Conservation (phyloP, 331 rosid species). For the Stylosanthes scabra region DNA sequence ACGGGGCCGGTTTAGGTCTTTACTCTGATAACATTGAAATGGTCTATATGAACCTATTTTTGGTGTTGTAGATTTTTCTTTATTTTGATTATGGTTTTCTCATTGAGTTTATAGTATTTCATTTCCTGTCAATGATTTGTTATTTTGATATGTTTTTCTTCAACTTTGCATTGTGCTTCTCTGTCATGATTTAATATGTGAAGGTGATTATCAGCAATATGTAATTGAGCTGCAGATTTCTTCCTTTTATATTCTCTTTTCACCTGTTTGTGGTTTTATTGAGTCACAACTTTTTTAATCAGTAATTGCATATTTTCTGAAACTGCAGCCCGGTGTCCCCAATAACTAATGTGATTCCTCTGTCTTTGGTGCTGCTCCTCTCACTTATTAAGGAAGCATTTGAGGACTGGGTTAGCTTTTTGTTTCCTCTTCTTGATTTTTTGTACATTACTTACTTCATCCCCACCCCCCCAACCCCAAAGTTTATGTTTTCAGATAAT, state of each 20-base stretch:
- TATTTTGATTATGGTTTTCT: conserved; percentile 18
- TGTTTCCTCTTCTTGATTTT: conserved; percentile 13
- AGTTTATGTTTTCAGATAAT: background rate
- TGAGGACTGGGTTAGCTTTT: conserved; percentile 88
- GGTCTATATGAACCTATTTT: conserved; percentile 18
- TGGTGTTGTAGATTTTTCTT: conserved; percentile 11
- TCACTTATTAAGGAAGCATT: conserved; percentile 94
- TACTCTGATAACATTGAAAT: conserved; percentile 2
- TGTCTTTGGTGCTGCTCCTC: conserved; percentile 83
- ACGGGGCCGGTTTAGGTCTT: too few relatives aligned
- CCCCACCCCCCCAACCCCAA: too few relatives aligned
- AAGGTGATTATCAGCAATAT: conserved; percentile 8
- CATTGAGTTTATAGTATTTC: conserved; percentile 28
- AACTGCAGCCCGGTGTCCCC: conserved; percentile 92
- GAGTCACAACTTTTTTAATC: conserved; percentile 23
- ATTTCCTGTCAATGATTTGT: background rate
- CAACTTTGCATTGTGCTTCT: conserved; percentile 12
- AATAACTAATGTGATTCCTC: conserved; percentile 86
- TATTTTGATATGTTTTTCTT: conserved; percentile 12
- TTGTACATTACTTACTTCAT: conserved; percentile 1
- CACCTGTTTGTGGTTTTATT: conserved; percentile 5
- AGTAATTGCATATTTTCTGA: conserved; percentile 43
- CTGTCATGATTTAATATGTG: conserved; percentile 9
- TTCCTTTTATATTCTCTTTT: conserved; percentile 2
- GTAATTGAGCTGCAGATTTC: conserved; percentile 11